These are phyloP conservation scores for Trametes punicea DNA, from an alignment of 768 basidiomycete species.

Conservation along the genomic window DNA sequence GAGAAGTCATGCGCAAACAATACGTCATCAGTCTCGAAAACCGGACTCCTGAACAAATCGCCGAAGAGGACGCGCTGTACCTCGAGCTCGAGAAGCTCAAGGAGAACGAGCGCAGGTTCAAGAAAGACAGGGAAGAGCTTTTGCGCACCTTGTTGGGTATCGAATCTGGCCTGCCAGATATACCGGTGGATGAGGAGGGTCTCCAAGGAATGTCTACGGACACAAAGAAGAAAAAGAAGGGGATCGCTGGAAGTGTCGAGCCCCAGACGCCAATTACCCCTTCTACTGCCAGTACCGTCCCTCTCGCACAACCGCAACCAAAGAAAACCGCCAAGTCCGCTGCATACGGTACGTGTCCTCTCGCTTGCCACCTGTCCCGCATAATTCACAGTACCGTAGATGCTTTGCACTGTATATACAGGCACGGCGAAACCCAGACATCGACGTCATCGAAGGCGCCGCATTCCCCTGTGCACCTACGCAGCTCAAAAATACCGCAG, in stretches of 20 bases:
- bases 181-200: conserved; percentile 63
- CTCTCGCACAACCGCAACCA: conserved; percentile 35
- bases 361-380: background rate
- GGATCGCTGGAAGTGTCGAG: conserved; percentile 30
- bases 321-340: conserved; percentile 48
- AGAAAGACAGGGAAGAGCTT: conserved; percentile 84
- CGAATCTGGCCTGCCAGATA: conserved; percentile 80
- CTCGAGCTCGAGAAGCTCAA: conserved; percentile 93
- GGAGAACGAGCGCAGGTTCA: conserved; percentile 86
- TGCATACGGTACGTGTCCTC: conserved; percentile 47
- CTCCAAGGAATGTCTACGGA: conserved; percentile 45
- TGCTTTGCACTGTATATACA: conserved; percentile 67
- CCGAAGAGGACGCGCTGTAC: conserved; percentile 93
- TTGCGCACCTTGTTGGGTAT: conserved; percentile 80
- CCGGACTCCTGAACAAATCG: conserved; percentile 85
- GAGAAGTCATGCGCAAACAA: conserved; percentile 83
- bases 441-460: conserved; percentile 59
- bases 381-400: conserved; percentile 42
- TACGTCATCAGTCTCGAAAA: conserved; percentile 85
- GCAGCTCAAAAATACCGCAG: conserved; percentile 79
- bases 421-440: conserved; percentile 53
- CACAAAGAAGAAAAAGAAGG: conserved; percentile 61
- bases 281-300: conserved; percentile 30
- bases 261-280: conserved; percentile 31
- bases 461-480: conserved; percentile 77